These are phyloP conservation scores for Avena insularis DNA, from an alignment of 176 grass and related monocot species.

Conservation along the genomic window DNA sequence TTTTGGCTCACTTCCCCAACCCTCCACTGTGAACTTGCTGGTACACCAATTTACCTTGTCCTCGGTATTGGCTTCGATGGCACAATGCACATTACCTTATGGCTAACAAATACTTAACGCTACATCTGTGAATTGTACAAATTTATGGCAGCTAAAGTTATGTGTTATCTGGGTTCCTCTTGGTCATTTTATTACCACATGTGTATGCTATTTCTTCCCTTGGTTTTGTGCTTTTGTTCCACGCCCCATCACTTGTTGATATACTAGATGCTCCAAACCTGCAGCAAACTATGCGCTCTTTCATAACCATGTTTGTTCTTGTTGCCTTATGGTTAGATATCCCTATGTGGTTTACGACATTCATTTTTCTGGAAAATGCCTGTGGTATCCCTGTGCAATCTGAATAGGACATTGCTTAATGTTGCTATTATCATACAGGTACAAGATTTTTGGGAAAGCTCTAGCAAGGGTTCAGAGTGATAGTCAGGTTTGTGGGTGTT, in stretches of 20 bases:
- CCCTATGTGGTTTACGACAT: not conserved
- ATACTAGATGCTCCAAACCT: not conserved
- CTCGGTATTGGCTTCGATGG: not conserved
- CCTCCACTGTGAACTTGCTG: not conserved
- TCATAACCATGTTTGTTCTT: slow-evolving; percentile 10
- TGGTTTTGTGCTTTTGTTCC: not conserved
- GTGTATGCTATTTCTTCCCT: slow-evolving; percentile 19
- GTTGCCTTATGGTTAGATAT: slow-evolving; percentile 10
- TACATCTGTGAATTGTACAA: not conserved
- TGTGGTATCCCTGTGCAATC: slow-evolving; percentile 31
- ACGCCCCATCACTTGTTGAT: slow-evolving; percentile 20
- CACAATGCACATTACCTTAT: not conserved
- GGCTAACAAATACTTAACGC: not conserved
- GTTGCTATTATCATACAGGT: slow-evolving; percentile 54
- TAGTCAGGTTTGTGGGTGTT: slow-evolving; percentile 65
- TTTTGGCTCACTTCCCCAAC: not conserved
- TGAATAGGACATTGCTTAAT: slow-evolving; percentile 28
- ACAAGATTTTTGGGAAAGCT: slow-evolving; percentile 98
- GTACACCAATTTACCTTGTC: not conserved
- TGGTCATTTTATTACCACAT: not conserved
- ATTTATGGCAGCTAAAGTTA: slow-evolving; percentile 8
- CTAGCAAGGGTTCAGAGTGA: slow-evolving; percentile 91
- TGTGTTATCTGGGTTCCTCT: not conserved
- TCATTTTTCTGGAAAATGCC: not conserved
- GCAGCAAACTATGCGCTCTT: not conserved